A percentile compares a stretch with the other conserved stretches of the same genome.
phyloP scores from a whole-genome alignment of 2,329 filamentous ascomycete genomes.

The Monilinia aucupariae region DNA sequence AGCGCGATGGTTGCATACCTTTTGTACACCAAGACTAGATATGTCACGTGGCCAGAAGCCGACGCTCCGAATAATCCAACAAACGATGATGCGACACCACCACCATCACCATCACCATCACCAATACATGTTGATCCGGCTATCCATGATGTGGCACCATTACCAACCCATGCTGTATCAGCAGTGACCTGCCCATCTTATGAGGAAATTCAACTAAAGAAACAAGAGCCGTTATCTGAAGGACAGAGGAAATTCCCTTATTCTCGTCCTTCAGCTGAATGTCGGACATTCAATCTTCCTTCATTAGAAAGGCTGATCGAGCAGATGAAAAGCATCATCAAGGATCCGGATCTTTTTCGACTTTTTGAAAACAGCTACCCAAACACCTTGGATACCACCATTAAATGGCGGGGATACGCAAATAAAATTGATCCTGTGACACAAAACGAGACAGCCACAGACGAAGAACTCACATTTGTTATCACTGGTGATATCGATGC shows the following conservation, averaged over 20 bases:
- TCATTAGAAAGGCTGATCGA: constrained; percentile 71
- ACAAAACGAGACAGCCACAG: constrained; percentile 33
- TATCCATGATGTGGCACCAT: neutral
- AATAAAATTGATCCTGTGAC: constrained; percentile 39
- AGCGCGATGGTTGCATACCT: neutral
- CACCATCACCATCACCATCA: neutral
- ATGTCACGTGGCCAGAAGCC: neutral
- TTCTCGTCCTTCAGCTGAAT: constrained; percentile 68
- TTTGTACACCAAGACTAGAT: neutral
- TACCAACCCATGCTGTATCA: neutral
- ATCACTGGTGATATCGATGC: constrained; percentile 65
- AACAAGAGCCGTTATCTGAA: constrained; percentile 27
- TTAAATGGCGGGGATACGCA: constrained; percentile 60
- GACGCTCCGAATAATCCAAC: neutral
- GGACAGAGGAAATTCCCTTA: constrained; percentile 72
- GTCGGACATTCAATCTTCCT: constrained; percentile 73
- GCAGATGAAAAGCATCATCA: constrained; percentile 61
- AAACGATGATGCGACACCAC: neutral
- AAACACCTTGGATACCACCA: constrained; percentile 69
- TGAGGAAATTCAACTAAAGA: constrained; percentile 23
- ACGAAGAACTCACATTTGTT: constrained; percentile 58
- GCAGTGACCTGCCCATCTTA: constrained; percentile 18
- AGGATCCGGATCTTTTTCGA: constrained; percentile 68
- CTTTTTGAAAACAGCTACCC: constrained; percentile 70
- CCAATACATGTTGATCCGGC: neutral